Percentiles rank a stretch among this genome's conserved stretches.
Evolutionary conservation across 805 yeast genomes (phyloP).

Genomic region (Lipomyces spencermartinsiae): DNA sequence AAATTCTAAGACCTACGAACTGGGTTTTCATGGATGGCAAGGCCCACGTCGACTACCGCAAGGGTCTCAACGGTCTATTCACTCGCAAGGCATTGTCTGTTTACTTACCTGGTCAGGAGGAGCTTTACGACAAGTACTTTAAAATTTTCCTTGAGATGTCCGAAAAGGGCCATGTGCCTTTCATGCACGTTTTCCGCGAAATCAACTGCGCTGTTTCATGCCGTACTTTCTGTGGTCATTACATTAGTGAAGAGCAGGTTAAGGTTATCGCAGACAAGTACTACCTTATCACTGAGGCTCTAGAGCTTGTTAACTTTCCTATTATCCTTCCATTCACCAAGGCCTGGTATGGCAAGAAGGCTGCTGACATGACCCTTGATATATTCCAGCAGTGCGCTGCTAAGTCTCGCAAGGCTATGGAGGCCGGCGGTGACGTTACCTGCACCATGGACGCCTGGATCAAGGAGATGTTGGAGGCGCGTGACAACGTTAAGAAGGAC

Average conservation of each 20-base stretch:
- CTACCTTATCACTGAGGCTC: constrained; percentile 89
- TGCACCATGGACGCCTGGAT: constrained; percentile 98
- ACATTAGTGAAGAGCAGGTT: constrained; percentile 90
- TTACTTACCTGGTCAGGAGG: constrained; percentile 85
- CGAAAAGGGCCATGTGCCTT: constrained; percentile 67
- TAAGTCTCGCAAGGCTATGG: constrained; percentile 80
- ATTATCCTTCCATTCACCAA: constrained; percentile 94
- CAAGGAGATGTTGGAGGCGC: constrained; percentile 77
- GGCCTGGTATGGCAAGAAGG: constrained; percentile 95
- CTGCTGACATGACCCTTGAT: constrained; percentile 93
- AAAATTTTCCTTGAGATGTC: constrained; percentile 65
- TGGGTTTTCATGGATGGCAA: constrained; percentile 99
- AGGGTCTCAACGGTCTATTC: constrained; percentile 86
- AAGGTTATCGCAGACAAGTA: constrained; percentile 89
- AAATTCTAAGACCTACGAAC: constrained; percentile 91
- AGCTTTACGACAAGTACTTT: constrained; percentile 81
- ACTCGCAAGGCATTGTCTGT: constrained; percentile 80
- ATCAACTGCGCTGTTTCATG: constrained; percentile 92
- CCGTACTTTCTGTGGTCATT: constrained; percentile 94
- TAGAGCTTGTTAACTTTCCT: constrained; percentile 97
- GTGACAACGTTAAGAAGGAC: constrained; percentile 51
- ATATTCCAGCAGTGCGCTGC: constrained; percentile 89
- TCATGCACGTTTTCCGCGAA: constrained; percentile 94
- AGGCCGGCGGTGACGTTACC: constrained; percentile 74
- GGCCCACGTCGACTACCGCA: constrained; percentile 92